A percentile compares a stretch with the other conserved stretches of the same genome.
phyloP scores from a whole-genome alignment of 2,329 filamentous ascomycete genomes.

The Xylaria sp. region DNA sequence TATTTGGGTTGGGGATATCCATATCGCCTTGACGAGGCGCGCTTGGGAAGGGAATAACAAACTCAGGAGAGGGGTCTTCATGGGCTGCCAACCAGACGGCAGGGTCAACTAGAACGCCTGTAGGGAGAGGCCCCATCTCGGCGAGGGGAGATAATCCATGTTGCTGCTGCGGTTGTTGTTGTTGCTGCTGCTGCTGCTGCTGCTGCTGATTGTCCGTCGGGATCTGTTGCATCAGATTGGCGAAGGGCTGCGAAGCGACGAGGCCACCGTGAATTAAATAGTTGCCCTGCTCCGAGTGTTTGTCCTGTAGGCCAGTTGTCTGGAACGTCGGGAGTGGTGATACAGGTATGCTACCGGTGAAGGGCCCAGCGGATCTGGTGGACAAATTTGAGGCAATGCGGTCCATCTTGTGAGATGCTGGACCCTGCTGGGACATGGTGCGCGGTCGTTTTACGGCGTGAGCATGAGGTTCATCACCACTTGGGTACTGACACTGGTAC shows the following conservation, averaged over 20 bases:
- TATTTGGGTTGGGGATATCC: conserved; percentile 44
- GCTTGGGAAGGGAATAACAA: conserved; percentile 30
- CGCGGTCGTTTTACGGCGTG: conserved; percentile 50
- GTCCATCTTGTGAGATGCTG: conserved; percentile 55
- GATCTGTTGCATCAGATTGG: conserved; percentile 43
- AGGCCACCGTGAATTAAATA: conserved; percentile 51
- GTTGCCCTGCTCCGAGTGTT: conserved; percentile 44
- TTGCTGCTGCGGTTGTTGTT: conserved; percentile 46
- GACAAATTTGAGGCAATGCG: conserved; percentile 58
- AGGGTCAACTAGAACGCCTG: conserved; percentile 54
- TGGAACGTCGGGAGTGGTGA: conserved; percentile 50
- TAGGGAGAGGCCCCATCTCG: conserved; percentile 45
- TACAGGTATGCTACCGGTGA: conserved; percentile 52
- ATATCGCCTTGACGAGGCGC: conserved; percentile 40
- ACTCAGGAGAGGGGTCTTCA: conserved; percentile 37
- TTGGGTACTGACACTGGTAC: conserved; percentile 43
- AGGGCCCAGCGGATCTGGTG: conserved; percentile 54
- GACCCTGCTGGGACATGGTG: conserved; percentile 51
- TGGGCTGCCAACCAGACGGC: conserved; percentile 53
- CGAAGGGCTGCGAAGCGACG: conserved; percentile 44
- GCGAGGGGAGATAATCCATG: conserved; percentile 52
- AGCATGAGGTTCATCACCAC: conserved; percentile 41
- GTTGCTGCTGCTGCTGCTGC: too few relatives aligned
- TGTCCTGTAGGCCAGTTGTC: conserved; percentile 33
- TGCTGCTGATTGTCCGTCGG: conserved; percentile 45